These are phyloP conservation scores for Trichoderma brevicompactum DNA, from an alignment of 2,329 filamentous ascomycete genomes.

Conservation along the genomic window DNA sequence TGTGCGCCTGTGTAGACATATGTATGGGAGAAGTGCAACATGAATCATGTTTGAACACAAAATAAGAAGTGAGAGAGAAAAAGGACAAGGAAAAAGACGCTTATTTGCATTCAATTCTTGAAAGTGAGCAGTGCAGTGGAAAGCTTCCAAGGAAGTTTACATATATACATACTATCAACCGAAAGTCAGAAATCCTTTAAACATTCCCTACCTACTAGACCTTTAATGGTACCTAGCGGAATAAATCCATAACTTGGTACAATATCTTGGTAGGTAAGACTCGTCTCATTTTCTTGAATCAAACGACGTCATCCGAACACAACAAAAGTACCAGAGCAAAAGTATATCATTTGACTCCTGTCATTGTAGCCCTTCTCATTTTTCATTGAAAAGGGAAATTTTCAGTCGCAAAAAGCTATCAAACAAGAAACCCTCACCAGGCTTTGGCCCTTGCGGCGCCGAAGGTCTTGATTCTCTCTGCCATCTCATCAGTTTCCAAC, in stretches of 20 bases:
- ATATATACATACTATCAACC: too few relatives aligned
- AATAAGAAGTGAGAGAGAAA: neutral
- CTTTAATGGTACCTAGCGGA: too few relatives aligned
- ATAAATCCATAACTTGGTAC: too few relatives aligned
- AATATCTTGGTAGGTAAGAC: too few relatives aligned
- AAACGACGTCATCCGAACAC: too few relatives aligned
- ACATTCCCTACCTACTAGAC: too few relatives aligned
- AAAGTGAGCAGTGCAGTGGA: neutral
- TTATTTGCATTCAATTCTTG: neutral
- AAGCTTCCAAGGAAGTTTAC: neutral
- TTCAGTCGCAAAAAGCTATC: neutral
- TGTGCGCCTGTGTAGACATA: constrained; percentile 27
- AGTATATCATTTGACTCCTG: neutral
- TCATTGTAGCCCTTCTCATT: neutral
- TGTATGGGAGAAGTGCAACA: neutral
- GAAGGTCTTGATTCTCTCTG: neutral
- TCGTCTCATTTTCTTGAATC: too few relatives aligned
- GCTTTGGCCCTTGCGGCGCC: neutral
- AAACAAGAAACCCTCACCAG: neutral
- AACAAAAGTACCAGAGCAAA: too few relatives aligned
- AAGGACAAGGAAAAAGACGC: neutral
- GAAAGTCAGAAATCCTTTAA: too few relatives aligned
- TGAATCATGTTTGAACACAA: constrained; percentile 15
- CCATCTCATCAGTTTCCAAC: neutral
- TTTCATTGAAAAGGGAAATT: neutral